A percentile compares a stretch with the other conserved stretches of the same genome.
phyloP scores from a whole-genome alignment of 2,329 filamentous ascomycete species.

The Tolypocladium nubicola region DNA sequence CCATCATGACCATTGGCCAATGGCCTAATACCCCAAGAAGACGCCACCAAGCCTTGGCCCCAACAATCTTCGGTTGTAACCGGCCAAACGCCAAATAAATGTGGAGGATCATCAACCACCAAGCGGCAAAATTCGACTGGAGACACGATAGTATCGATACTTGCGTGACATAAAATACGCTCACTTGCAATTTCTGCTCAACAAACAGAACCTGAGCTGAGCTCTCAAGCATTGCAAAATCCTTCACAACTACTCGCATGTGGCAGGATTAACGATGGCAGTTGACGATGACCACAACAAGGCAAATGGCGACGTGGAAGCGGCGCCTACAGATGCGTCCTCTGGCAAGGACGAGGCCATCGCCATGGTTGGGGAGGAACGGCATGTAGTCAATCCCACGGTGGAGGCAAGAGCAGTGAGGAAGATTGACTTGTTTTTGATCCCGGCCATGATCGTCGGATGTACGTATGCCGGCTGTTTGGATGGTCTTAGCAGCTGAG shows the following conservation, averaged over 20 bases:
- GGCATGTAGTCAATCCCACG: conserved; percentile 40
- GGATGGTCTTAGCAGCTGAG: not conserved
- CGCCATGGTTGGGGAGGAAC: conserved; percentile 47
- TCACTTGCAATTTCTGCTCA: not conserved
- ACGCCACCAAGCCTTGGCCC: not conserved
- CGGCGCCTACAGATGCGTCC: not conserved
- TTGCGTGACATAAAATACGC: not conserved
- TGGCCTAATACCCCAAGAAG: not conserved
- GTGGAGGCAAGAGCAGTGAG: conserved; percentile 46
- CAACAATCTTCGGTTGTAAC: not conserved
- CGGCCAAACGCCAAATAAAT: not conserved
- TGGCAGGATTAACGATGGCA: not conserved
- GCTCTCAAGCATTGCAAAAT: not conserved
- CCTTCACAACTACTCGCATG: not conserved
- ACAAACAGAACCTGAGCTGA: not conserved
- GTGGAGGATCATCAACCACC: not conserved
- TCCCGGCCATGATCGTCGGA: conserved; percentile 54
- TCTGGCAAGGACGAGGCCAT: conserved; percentile 24
- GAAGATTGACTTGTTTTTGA: conserved; percentile 58
- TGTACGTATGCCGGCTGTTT: conserved; percentile 16
- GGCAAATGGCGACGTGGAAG: not conserved
- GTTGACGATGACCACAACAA: not conserved
- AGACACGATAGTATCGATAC: not conserved
- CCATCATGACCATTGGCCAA: not conserved
- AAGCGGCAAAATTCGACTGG: not conserved